A percentile compares a stretch with the other conserved stretches of the same genome.
These are phyloP conservation scores for Talaromyces thailandensis DNA, from an alignment of 495 filamentous ascomycete species.

Conservation along the genomic window DNA sequence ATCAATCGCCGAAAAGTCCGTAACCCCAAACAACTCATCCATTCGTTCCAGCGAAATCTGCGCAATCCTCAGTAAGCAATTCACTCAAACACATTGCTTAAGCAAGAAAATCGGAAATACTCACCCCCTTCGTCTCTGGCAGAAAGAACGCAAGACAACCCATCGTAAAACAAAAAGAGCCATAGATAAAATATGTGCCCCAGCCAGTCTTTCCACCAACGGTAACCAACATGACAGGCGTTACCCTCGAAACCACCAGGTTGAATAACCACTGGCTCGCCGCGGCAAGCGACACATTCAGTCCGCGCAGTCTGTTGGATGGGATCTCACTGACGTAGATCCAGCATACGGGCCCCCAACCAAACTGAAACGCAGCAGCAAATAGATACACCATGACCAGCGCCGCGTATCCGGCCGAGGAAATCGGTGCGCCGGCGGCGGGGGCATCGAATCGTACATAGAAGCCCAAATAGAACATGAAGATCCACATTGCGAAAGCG, in stretches of 20 bases:
- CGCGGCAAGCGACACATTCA: slow-evolving; percentile 59
- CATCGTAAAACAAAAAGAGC: slow-evolving; percentile 57
- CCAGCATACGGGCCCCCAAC: slow-evolving; percentile 75
- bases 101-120: background rate
- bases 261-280: slow-evolving; percentile 51
- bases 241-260: slow-evolving; percentile 29
- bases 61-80: background rate
- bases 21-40: slow-evolving; percentile 43
- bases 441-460: slow-evolving; percentile 67
- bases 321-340: slow-evolving; percentile 71
- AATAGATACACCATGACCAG: slow-evolving; percentile 67
- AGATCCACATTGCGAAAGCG: slow-evolving; percentile 57
- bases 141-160: slow-evolving; percentile 63
- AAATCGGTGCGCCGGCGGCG: slow-evolving; percentile 34
- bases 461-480: slow-evolving; percentile 75
- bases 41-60: slow-evolving; percentile 33
- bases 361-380: slow-evolving; percentile 68
- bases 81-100: background rate
- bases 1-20: background rate
- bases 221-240: slow-evolving; percentile 40
- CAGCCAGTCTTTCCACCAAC: slow-evolving; percentile 33
- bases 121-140: slow-evolving; percentile 61
- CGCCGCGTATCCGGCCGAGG: slow-evolving; percentile 55
- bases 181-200: slow-evolving; percentile 33
- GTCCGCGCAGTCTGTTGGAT: slow-evolving; percentile 53